A percentile compares a stretch with the other conserved stretches of the same genome.
Conservation (phyloP, 345 rosid genomes). For the Euclidium syriacum region DNA sequence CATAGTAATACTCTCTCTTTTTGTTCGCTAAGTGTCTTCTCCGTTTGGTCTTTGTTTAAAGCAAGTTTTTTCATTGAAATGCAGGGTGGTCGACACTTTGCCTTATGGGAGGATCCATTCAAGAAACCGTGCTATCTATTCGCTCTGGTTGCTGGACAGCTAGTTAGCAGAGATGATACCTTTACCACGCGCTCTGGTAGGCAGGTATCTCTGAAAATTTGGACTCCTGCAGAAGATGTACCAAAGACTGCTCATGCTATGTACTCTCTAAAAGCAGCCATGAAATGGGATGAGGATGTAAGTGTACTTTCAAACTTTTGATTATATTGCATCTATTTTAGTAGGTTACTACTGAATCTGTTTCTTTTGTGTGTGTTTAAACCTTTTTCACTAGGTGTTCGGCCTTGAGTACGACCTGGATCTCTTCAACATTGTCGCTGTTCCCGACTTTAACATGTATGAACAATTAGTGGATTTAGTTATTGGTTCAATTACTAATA, state of each 20-base stretch:
- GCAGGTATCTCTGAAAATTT: slow-evolving; percentile 72
- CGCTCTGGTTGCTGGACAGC: slow-evolving; percentile 89
- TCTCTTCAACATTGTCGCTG: slow-evolving; percentile 97
- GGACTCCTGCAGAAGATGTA: slow-evolving; percentile 92
- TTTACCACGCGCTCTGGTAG: slow-evolving; percentile 81
- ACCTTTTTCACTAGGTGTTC: slow-evolving; percentile 56
- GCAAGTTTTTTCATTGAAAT: slow-evolving; percentile 3
- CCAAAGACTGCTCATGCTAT: slow-evolving; percentile 97
- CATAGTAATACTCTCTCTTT: neutral
- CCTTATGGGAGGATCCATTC: slow-evolving; percentile 96
- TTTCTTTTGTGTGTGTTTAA: neutral
- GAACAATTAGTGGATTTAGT: slow-evolving; percentile 18
- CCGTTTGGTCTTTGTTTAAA: slow-evolving; percentile 11
- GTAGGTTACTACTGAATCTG: neutral
- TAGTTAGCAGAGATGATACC: slow-evolving; percentile 86
- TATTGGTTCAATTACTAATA: neutral
- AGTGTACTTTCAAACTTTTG: slow-evolving; percentile 9
- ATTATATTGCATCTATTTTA: neutral
- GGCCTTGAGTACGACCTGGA: slow-evolving; percentile 97
- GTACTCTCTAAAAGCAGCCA: slow-evolving; percentile 95
- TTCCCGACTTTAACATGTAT: slow-evolving; percentile 98
- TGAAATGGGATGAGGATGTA: slow-evolving; percentile 99
- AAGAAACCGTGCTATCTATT: slow-evolving; percentile 97
- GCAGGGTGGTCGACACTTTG: slow-evolving; percentile 89
- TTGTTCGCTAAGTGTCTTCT: slow-evolving; percentile 4